A percentile compares a stretch with the other conserved stretches of the same genome.
Evolutionary conservation across 768 basidiomycete genomes (phyloP).

Genomic region (Tubosaeta sp.): DNA sequence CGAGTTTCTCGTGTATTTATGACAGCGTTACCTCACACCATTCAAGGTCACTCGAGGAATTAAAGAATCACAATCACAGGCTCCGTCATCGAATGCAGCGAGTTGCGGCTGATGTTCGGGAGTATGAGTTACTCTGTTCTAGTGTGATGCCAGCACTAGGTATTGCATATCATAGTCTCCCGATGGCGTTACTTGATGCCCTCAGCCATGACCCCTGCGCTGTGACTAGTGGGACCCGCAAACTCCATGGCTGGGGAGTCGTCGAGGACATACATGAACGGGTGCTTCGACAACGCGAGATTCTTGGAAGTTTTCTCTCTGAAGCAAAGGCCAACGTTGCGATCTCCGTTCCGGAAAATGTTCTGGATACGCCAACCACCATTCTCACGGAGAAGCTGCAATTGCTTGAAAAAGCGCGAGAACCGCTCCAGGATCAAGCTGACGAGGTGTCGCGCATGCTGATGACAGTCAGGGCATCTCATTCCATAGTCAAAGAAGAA

Average conservation of each 20-base stretch:
- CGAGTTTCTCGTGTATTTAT: constrained; percentile 3
- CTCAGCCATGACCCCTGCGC: constrained; percentile 75
- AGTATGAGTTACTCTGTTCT: constrained; percentile 61
- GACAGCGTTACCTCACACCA: background rate
- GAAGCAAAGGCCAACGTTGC: constrained; percentile 1
- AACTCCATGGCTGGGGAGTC: constrained; percentile 60
- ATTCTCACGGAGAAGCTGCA: constrained; percentile 47
- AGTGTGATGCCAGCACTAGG: constrained; percentile 46
- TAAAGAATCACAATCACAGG: constrained; percentile 57
- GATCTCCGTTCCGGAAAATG: constrained; percentile 29
- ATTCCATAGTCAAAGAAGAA: constrained; percentile 53
- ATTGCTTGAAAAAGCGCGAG: constrained; percentile 44
- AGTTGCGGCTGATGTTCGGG: constrained; percentile 56
- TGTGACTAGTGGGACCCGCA: constrained; percentile 63
- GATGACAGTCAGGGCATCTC: constrained; percentile 49
- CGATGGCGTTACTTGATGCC: constrained; percentile 66
- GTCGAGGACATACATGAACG: constrained; percentile 73
- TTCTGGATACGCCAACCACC: constrained; percentile 53
- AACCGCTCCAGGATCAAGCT: constrained; percentile 43
- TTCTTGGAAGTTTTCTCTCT: constrained; percentile 46
- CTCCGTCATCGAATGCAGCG: constrained; percentile 67
- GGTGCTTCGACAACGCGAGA: constrained; percentile 55
- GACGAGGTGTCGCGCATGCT: constrained; percentile 47
- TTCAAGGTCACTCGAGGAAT: constrained; percentile 56
- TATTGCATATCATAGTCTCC: constrained; percentile 45